Base-by-base conservation (phyloP, 2,329 filamentous ascomycete genomes). In the Sphaerulina musiva region DNA sequence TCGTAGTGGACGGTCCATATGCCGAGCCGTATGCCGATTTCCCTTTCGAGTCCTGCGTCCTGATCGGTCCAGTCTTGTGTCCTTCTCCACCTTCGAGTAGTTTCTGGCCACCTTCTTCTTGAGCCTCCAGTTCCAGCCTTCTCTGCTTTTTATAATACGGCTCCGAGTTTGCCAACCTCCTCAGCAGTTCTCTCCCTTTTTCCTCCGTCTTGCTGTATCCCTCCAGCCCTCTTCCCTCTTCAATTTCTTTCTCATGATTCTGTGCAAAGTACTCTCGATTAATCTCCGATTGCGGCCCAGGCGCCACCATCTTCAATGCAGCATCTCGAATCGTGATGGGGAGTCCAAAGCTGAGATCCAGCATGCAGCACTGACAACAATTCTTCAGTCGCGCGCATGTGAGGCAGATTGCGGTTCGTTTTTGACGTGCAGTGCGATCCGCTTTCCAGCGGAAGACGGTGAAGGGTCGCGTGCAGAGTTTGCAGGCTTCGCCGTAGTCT, bases 341-440 rank as follows among this genome's bases (percentile, higher is more conserved):
- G 29, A 98, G 78, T 23, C 93, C 95, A 68, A 97, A 98, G 10
- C 89, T 92, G 56, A 98, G 76, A 78, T 98, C 93, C 50, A 98
- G 85, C 89, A 97, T 97, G 77, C 93, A 98, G 74, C 86, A 92
- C 76, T 98, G 93, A 69, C 93, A 98, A 76, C 93, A 97, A 76
- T 98, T 98, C 75, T 98, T 98, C 62, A 97, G 80, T 6, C 93
- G 87, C 20, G 93, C 92, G 76, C 93, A 98, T 40, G 93, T 98
- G 23, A 98, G 79, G 72, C 93, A 98, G 66, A 97, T 95, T 66
- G 89, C 95, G 51, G 92, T 97, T 62, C 88, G 85, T 74, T 95
- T 95, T 71, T 92, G 91, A 58, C 91, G 87, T 26, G 90, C 84
- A 2, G 91, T 93, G 54, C 93, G 88, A 70, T 95, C 91, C 59